Evolutionary conservation across 306 rosid genomes (phyloP).

Genomic region (Bauhinia variegata): DNA sequence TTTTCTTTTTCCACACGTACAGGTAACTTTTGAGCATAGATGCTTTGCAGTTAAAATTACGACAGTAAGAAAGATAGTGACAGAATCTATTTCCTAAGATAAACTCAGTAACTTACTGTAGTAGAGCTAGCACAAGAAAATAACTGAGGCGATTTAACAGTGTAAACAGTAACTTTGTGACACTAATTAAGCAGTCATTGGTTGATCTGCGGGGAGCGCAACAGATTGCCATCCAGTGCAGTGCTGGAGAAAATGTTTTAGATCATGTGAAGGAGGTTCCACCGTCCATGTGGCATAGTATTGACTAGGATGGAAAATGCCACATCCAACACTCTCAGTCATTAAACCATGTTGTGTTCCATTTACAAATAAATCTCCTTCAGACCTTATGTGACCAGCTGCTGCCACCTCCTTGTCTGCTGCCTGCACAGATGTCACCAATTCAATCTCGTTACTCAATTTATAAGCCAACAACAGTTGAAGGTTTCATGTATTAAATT

Average conservation of each 20-base stretch:
- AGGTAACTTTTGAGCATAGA: no score
- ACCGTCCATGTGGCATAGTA: conserved; percentile 67
- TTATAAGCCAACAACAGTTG: background rate
- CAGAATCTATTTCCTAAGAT: no score
- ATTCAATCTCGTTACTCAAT: conserved; percentile 20
- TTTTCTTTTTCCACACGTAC: no score
- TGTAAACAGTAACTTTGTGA: background rate
- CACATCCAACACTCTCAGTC: conserved; percentile 31
- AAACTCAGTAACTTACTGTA: no score
- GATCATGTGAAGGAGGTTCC: conserved; percentile 61
- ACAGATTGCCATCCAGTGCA: conserved; percentile 76
- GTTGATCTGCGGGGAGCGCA: conserved; percentile 63
- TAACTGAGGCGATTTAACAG: background rate
- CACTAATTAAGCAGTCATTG: conserved; percentile 27
- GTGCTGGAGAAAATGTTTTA: conserved; percentile 72
- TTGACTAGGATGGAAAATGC: conserved; percentile 69
- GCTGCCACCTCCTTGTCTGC: conserved; percentile 63
- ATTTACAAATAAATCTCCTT: conserved; percentile 76
- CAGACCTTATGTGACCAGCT: conserved; percentile 73
- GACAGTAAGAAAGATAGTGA: background rate
- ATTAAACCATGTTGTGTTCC: conserved; percentile 75
- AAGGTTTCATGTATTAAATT: background rate
- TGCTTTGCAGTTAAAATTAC: no score
- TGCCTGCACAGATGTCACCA: conserved; percentile 57
- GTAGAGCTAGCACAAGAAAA: no score